Conservation (phyloP, 768 basidiomycete species). For the Trametes cinnabarina region DNA sequence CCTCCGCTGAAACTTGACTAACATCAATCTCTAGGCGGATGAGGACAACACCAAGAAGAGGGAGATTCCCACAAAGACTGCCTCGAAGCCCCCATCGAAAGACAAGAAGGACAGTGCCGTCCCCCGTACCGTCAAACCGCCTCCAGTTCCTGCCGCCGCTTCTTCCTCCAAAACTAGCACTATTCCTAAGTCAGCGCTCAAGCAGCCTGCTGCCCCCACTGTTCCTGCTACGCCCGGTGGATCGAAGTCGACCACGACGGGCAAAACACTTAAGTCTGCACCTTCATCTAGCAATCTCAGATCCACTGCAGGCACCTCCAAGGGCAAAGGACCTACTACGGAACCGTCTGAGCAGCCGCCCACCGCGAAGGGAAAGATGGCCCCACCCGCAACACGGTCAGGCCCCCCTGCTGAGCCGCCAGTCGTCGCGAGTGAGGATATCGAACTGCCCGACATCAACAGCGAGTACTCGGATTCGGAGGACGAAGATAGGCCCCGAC, state of each 20-base stretch:
- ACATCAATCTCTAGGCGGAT: conserved; percentile 37
- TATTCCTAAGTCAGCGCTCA: conserved; percentile 11
- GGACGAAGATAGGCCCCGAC: conserved; percentile 64
- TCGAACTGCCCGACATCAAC: conserved; percentile 92
- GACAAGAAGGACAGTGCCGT: conserved; percentile 39
- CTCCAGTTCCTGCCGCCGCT: conserved; percentile 21
- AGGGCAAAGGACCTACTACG: conserved; percentile 44
- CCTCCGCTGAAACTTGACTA: not conserved
- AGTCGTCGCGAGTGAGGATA: conserved; percentile 58
- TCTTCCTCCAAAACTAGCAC: conserved; percentile 13
- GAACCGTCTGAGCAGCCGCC: conserved; percentile 59
- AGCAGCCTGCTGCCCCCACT: conserved; percentile 8
- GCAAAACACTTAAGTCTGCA: conserved; percentile 22
- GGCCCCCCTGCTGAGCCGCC: conserved; percentile 42
- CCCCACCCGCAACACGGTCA: conserved; percentile 21
- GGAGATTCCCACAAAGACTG: conserved; percentile 48
- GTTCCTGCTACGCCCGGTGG: conserved; percentile 7
- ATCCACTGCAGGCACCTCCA: conserved; percentile 39
- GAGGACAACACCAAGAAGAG: conserved; percentile 75
- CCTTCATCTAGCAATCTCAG: conserved; percentile 36
- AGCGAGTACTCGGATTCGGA: conserved; percentile 98
- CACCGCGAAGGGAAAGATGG: conserved; percentile 55
- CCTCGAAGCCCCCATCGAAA: conserved; percentile 63
- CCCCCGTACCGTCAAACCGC: conserved; percentile 33
- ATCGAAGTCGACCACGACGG: not conserved